A percentile compares a stretch with the other conserved stretches of the same genome.
phyloP scores from a whole-genome alignment of 148 eudicot genomes.

The Arbutus unedo region DNA sequence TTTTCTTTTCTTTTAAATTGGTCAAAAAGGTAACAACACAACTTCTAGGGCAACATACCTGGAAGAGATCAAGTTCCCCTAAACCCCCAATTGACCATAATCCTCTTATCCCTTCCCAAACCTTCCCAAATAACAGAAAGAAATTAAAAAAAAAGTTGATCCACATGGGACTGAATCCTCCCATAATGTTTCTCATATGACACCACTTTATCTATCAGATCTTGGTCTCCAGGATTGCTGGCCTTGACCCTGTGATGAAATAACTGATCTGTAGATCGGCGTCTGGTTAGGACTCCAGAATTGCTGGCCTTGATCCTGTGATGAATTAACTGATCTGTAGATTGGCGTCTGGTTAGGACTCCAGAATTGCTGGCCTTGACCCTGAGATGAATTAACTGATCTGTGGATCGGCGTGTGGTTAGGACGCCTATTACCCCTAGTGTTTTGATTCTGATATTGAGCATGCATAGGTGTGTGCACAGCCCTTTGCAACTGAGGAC shows the following conservation, averaged over 20 bases:
- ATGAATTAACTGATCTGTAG: slow-evolving; percentile 15
- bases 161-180: not conserved
- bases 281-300: slow-evolving; percentile 19
- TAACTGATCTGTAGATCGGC: slow-evolving; percentile 12
- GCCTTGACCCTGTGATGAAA: slow-evolving; percentile 20
- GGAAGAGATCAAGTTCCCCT: not conserved
- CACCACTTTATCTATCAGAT: slow-evolving; percentile 21
- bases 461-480: slow-evolving; percentile 16
- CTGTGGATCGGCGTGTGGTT: slow-evolving; percentile 11
- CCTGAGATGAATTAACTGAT: slow-evolving; percentile 16
- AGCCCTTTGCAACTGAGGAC: slow-evolving; percentile 16
- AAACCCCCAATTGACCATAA: not conserved
- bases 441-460: slow-evolving; percentile 21
- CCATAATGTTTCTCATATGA: not conserved
- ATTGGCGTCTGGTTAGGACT: slow-evolving; percentile 10
- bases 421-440: slow-evolving; percentile 20
- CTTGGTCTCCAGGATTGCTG: slow-evolving; percentile 44
- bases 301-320: slow-evolving; percentile 25
- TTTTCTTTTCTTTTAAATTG: not conserved
- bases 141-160: not conserved
- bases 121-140: not conserved
- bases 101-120: not conserved
- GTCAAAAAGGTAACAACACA: not conserved
- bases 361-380: slow-evolving; percentile 32
- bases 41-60: not conserved